These are phyloP conservation scores for Blepharisma stoltei DNA, from an alignment of 73 alveolate genomes.

Conservation along the genomic window DNA sequence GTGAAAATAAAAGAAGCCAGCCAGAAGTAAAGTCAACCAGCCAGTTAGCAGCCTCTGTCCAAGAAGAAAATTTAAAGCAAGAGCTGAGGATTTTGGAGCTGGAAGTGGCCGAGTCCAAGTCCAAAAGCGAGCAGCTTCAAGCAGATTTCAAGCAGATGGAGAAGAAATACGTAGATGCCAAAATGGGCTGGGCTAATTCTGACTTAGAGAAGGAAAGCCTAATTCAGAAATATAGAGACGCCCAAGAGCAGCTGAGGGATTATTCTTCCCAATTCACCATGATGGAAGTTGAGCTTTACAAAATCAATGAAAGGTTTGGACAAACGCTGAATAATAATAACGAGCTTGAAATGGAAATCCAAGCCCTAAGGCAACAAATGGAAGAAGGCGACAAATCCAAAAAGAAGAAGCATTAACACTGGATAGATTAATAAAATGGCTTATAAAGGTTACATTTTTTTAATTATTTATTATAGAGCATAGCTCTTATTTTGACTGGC, in stretches of 20 bases:
- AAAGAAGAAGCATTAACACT: not conserved
- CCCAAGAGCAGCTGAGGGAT: conserved; percentile 28
- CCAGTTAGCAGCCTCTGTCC: not conserved
- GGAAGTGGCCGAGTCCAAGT: not conserved
- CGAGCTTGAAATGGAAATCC: conserved; percentile 9
- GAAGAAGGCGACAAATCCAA: not conserved
- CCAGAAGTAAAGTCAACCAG: not conserved
- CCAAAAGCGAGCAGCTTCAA: not conserved
- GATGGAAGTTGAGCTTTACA: conserved; percentile 25
- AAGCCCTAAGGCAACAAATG: not conserved
- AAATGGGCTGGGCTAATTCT: conserved; percentile 32
- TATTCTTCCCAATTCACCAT: conserved; percentile 13
- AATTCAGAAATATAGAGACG: conserved; percentile 13
- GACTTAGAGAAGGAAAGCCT: conserved; percentile 20
- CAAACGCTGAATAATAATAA: conserved; percentile 1
- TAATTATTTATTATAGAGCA: no score
- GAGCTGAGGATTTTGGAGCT: not conserved
- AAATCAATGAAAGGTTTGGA: conserved; percentile 26
- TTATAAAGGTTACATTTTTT: no score
- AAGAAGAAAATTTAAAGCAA: conserved; percentile 11
- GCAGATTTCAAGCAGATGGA: not conserved
- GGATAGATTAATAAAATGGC: no score
- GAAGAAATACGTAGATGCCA: conserved; percentile 30
- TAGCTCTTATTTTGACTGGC: no score
- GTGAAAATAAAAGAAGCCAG: not conserved